Base-by-base conservation (phyloP, 2,329 filamentous ascomycete species). In the Microdochium bolleyi region DNA sequence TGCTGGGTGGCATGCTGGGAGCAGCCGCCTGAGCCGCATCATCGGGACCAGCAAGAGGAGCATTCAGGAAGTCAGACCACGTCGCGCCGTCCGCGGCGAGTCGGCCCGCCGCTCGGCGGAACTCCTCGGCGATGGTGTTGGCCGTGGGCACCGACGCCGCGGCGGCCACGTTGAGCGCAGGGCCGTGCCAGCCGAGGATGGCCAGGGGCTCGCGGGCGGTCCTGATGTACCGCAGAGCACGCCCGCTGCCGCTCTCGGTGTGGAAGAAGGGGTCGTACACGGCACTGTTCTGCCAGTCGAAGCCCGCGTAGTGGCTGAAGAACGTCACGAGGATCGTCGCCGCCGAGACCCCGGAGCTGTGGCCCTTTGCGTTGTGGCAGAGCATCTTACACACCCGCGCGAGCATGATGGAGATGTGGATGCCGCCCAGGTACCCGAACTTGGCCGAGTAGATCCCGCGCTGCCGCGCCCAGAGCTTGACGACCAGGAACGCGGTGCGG, bases 371-470 rank as follows among this genome's bases (percentile, higher is more conserved):
- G 10, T 70, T 56, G 3, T 66, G 64, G 25, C 71, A 67, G 3
- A 82, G 62, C 22, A 77, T 62, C 63, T 88, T 87, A 64, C 76
- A 78, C 1, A 88, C 67, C 16, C 79, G 76, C 0, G 79, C 74
- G 9, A 88, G 70, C 61, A 88, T 71, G 22, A 86, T 66, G 0
- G 80, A 77, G 51, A 88, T 79, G 57, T 87, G 83, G 21, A 86
- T 79, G 3, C 83, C 84, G 5, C 82, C 78, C 0, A 88, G 70
- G 55, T 82, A 84, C 0, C 85, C 85, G 58, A 87, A 87, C 49
- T 76, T 80, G 1, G 82, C 76, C 0, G 81, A 77, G 62, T 87
- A 88, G 16, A 88, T 71, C 1, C 85, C 85, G 7, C 80, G 75
- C 11, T 73, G 68, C 52, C 74, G 73, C 1, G 84, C 81, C 84